Conservation (phyloP, 116 monocot genomes). For the Iris pallida region DNA sequence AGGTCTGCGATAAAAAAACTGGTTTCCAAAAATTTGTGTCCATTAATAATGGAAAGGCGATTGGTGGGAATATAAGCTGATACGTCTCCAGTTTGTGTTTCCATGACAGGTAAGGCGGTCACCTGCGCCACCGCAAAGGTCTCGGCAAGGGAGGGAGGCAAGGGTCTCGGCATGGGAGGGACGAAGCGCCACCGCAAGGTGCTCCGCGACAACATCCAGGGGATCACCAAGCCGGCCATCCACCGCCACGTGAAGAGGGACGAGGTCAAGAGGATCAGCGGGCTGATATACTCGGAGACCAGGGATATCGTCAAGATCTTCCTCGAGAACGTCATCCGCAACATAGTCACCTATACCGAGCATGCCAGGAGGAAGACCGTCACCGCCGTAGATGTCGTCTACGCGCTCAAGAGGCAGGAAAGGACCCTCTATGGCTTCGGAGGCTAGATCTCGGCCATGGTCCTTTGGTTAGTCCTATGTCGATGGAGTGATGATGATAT, state of each 20-base stretch:
- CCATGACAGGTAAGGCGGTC: no score
- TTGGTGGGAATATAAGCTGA: no score
- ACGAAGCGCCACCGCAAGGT: slow-evolving; percentile 9
- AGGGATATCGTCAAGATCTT: slow-evolving; percentile 39
- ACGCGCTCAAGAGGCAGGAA: slow-evolving; percentile 38
- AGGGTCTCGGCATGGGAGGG: slow-evolving; percentile 5
- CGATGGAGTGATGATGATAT: no score
- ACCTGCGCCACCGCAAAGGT: no score
- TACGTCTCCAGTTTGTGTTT: no score
- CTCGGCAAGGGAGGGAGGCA: no score
- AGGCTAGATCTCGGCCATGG: no score
- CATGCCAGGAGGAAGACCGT: slow-evolving; percentile 40
- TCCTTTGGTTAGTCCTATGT: no score
- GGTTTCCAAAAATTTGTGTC: no score
- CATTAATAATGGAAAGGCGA: no score
- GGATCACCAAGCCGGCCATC: slow-evolving; percentile 11
- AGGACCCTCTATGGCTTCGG: slow-evolving; percentile 31
- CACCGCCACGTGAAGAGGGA: background rate
- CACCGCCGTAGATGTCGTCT: slow-evolving; percentile 42
- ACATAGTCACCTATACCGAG: slow-evolving; percentile 43
- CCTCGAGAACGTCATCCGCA: slow-evolving; percentile 44
- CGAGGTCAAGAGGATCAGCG: slow-evolving; percentile 12
- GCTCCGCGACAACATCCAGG: slow-evolving; percentile 5
- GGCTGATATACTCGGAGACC: slow-evolving; percentile 15
- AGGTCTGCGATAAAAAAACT: no score